Conservation (phyloP, 1,284 basidiomycete species). For the Lignosus rhinocerotis region DNA sequence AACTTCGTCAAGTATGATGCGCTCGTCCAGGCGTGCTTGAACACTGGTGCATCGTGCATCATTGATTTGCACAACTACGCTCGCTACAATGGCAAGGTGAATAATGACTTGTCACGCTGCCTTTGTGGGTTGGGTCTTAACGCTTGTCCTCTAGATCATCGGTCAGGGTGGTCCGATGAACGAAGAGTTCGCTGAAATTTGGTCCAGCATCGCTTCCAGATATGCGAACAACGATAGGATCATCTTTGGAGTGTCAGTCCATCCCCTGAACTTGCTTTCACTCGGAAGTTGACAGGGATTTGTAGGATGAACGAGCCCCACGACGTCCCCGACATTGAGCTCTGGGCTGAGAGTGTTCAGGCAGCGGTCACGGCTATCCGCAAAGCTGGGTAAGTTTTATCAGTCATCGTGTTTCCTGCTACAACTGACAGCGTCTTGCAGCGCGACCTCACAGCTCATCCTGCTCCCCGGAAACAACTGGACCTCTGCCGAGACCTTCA, state of each 20-base stretch:
- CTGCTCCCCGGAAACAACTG: slow-evolving; percentile 56
- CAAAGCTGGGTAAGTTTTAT: slow-evolving; percentile 40
- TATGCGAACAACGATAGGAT: slow-evolving; percentile 51
- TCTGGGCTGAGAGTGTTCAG: slow-evolving; percentile 49
- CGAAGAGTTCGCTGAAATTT: slow-evolving; percentile 53
- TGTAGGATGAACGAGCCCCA: slow-evolving; percentile 59
- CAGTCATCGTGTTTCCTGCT: background rate
- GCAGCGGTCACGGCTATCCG: slow-evolving; percentile 59
- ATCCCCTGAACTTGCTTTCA: background rate
- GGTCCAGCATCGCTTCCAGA: slow-evolving; percentile 52
- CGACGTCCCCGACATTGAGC: slow-evolving; percentile 44
- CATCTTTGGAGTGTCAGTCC: slow-evolving; percentile 53
- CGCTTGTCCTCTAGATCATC: slow-evolving; percentile 40
- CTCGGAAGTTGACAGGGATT: background rate
- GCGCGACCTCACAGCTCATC: slow-evolving; percentile 52
- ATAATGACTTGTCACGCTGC: background rate
- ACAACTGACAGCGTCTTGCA: slow-evolving; percentile 13
- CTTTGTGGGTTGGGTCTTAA: background rate
- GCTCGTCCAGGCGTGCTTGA: slow-evolving; percentile 49
- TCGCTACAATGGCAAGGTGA: slow-evolving; percentile 47
- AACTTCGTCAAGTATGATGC: slow-evolving; percentile 52
- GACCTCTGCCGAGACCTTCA: slow-evolving; percentile 50
- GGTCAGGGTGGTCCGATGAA: slow-evolving; percentile 63
- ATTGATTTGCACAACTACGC: slow-evolving; percentile 64
- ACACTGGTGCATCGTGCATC: slow-evolving; percentile 47